A percentile compares a stretch with the other conserved stretches of the same genome.
Conservation (phyloP, 73 alveolate genomes). For the Uronychia binucleata region DNA sequence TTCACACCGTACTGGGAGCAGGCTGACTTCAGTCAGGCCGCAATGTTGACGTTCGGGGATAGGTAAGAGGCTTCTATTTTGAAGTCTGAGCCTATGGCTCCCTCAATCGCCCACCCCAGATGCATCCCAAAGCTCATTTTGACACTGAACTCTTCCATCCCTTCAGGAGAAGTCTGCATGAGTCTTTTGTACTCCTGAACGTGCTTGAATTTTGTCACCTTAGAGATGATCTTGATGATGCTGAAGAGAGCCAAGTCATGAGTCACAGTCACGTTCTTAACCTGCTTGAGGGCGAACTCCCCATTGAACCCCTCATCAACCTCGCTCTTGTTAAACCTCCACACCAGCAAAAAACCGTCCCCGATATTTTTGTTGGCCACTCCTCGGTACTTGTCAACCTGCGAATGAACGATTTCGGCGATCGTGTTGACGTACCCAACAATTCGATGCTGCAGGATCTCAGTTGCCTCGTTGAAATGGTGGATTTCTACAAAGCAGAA, state of each 20-base stretch:
- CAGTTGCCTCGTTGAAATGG: constrained; percentile 82
- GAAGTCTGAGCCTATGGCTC: constrained; percentile 77
- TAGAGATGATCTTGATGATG: constrained; percentile 84
- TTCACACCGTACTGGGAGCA: constrained; percentile 5
- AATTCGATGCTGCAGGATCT: constrained; percentile 63
- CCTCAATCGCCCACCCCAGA: constrained; percentile 88
- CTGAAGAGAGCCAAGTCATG: constrained; percentile 87
- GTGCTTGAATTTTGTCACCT: constrained; percentile 79
- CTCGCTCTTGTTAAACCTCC: constrained; percentile 69
- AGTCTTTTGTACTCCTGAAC: constrained; percentile 71
- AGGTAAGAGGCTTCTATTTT: constrained; percentile 75
- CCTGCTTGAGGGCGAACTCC: constrained; percentile 2
- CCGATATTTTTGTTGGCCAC: constrained; percentile 89
- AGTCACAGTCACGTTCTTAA: constrained; percentile 54
- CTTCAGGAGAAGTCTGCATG: constrained; percentile 74
- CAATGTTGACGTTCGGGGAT: constrained; percentile 68
- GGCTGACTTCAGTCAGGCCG: constrained; percentile 60
- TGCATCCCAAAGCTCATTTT: constrained; percentile 77
- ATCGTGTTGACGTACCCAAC: constrained; percentile 86
- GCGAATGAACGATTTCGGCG: constrained; percentile 78
- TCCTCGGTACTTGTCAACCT: constrained; percentile 88
- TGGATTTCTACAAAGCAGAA: constrained; percentile 88
- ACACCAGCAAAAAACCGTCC: constrained; percentile 84
- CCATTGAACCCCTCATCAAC: neutral
- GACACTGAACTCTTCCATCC: constrained; percentile 71